Conservation (phyloP, 768 basidiomycete species). For the Serendipita sp. region DNA sequence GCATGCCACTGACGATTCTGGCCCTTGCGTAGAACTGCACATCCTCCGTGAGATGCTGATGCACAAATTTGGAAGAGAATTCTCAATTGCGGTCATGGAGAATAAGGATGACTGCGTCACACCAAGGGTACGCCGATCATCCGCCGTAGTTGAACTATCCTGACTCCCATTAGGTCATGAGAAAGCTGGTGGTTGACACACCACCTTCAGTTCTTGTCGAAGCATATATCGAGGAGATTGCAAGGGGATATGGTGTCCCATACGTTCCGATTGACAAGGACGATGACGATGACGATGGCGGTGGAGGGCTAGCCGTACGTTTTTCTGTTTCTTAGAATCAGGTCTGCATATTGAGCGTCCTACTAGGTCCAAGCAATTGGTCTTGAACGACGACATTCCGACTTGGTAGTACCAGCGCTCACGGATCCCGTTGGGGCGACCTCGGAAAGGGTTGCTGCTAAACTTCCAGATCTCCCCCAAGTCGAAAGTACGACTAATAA, state of each 20-base stretch:
- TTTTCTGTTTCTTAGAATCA: not conserved
- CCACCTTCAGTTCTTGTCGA: conserved; percentile 68
- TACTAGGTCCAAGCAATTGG: conserved; percentile 15
- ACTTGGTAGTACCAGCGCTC: conserved; percentile 13
- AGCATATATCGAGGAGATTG: conserved; percentile 78
- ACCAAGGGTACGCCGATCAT: conserved; percentile 44
- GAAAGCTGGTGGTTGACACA: conserved; percentile 53
- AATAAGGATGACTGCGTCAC: conserved; percentile 70
- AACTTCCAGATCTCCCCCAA: conserved; percentile 37
- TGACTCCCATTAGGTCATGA: conserved; percentile 40
- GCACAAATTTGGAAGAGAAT: conserved; percentile 92
- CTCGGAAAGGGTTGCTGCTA: conserved; percentile 18
- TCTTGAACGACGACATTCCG: conserved; percentile 16
- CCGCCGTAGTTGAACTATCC: not conserved
- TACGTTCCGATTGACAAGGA: conserved; percentile 35
- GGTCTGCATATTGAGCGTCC: conserved; percentile 2
- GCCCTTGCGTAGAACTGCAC: conserved; percentile 51
- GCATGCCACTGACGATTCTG: not conserved
- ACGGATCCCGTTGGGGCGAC: conserved; percentile 7
- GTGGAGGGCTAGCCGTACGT: conserved; percentile 28
- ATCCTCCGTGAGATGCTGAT: conserved; percentile 83
- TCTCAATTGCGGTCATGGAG: conserved; percentile 71
- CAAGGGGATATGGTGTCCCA: conserved; percentile 64
- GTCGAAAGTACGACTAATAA: conserved; percentile 22
- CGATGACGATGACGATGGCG: conserved; percentile 18